These are phyloP conservation scores for Suhomyces kilbournensis DNA, from an alignment of 805 yeast species.

Conservation along the genomic window DNA sequence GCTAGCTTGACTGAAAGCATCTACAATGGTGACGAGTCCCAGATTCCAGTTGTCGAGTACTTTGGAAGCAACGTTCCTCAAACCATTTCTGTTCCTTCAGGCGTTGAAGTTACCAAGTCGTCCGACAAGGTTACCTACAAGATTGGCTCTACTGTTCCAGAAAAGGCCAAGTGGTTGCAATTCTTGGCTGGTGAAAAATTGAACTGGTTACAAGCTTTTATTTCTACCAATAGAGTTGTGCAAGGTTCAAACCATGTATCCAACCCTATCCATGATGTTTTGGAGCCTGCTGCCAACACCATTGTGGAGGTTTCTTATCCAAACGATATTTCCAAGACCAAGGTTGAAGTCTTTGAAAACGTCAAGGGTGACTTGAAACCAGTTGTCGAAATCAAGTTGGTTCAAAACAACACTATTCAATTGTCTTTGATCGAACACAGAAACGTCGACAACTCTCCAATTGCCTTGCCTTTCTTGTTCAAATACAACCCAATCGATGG, in stretches of 20 bases:
- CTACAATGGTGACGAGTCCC: conserved; percentile 66
- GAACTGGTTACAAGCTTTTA: conserved; percentile 90
- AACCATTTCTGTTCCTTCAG: conserved; percentile 22
- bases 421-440: conserved; percentile 82
- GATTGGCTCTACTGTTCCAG: conserved; percentile 35
- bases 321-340: conserved; percentile 51
- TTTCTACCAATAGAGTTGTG: conserved; percentile 73
- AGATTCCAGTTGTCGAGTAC: conserved; percentile 85
- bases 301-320: conserved; percentile 56
- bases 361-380: conserved; percentile 68
- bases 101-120: conserved; percentile 33
- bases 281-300: conserved; percentile 66
- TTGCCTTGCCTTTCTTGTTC: conserved; percentile 74
- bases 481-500: conserved; percentile 81
- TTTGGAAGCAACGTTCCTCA: conserved; percentile 63
- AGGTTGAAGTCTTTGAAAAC: conserved; percentile 63
- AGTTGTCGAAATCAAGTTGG: conserved; percentile 60
- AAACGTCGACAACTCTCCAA: conserved; percentile 73
- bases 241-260: conserved; percentile 78
- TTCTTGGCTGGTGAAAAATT: conserved; percentile 74
- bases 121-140: conserved; percentile 32
- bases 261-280: conserved; percentile 77
- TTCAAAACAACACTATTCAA: conserved; percentile 53
- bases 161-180: conserved; percentile 60
- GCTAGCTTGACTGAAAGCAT: conserved; percentile 60